Conservation (phyloP, 2,329 filamentous ascomycete species). For the Ambrosiella xylebori region DNA sequence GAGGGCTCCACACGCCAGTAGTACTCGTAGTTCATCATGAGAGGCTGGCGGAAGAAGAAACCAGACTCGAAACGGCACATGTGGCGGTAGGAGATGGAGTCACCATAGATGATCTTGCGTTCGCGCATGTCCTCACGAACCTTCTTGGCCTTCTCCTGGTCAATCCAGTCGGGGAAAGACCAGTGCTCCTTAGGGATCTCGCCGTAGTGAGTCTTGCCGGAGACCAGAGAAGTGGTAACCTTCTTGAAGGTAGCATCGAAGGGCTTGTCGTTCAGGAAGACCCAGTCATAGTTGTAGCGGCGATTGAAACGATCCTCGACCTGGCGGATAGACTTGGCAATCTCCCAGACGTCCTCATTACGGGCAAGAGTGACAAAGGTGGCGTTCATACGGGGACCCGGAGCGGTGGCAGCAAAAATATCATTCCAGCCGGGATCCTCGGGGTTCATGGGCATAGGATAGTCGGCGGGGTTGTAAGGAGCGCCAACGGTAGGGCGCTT, state of each 20-base stretch:
- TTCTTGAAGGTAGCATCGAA: conserved; percentile 91
- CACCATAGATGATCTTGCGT: conserved; percentile 94
- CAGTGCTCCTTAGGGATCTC: conserved; percentile 83
- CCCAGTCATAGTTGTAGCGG: conserved; percentile 96
- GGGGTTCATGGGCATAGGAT: conserved; percentile 35
- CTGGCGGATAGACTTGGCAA: conserved; percentile 85
- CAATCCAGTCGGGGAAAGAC: conserved; percentile 93
- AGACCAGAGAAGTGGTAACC: conserved; percentile 75
- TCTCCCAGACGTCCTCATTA: conserved; percentile 91
- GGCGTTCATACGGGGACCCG: conserved; percentile 74
- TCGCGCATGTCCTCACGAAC: conserved; percentile 88
- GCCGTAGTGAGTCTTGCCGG: conserved; percentile 81
- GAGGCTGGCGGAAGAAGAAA: conserved; percentile 91
- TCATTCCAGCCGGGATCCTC: conserved; percentile 36
- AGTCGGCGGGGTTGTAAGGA: conserved; percentile 24
- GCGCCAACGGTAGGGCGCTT: conserved; percentile 17
- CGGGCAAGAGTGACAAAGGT: conserved; percentile 93
- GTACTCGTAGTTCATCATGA: conserved; percentile 95
- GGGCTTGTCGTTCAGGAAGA: conserved; percentile 91
- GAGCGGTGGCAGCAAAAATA: conserved; percentile 31
- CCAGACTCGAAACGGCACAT: conserved; percentile 99
- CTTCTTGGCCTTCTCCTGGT: conserved; percentile 79
- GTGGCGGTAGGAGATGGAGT: conserved; percentile 91
- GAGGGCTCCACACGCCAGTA: conserved; percentile 99
- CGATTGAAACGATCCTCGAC: conserved; percentile 97